Base-by-base conservation (phyloP, 2,329 filamentous ascomycete genomes). In the Alternaria angustiovoidea region DNA sequence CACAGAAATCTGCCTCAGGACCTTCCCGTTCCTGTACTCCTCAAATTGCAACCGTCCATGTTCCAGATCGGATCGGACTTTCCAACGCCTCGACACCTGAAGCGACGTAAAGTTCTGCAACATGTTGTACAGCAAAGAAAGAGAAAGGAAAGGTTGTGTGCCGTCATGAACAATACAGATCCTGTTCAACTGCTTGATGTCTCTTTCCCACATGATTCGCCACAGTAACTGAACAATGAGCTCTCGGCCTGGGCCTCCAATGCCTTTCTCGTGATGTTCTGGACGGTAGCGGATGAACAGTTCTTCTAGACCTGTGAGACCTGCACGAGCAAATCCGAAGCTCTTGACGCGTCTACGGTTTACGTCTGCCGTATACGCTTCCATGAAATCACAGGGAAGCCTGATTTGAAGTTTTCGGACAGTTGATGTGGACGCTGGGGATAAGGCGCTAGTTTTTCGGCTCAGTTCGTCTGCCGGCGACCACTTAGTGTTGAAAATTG, bases 141-240 rank as follows among this genome's bases (percentile, higher is more conserved):
- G 47, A 11, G 55, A 48, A 39, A 61, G 32, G 55, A 43, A 20
- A 2, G 47, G 57, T 55, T 65, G 41, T 9, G 54, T 32, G 1
- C 61, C 58, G 36, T 63, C 57, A 32, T 71, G 67, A 5, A 68
- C 59, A 22, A 69, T 39, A n/a, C 65, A 61, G 2, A 70, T 62
- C 12, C 61, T 69, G 0, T 26, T 54, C 11, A 71, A 48, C 1
- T n/a, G 18, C 3, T 58, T 32, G 11, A 69, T 59, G 4, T 54
- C 42, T n/a, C 54, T 54, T n/a, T 57, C 54, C 24, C 55, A 57
- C 20, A 71, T 57, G 4, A 66, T 57, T 12, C 54, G 56, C 67
- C 64, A 67, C 3, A 71, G 30, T 2, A 68, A 16, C 5, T 57
- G 28, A 9, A 62, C 60, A 3, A 69, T 36, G 18, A 57, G 30